These are phyloP conservation scores for Agrocybe chaxingu DNA, from an alignment of 768 basidiomycete genomes.

Conservation along the genomic window DNA sequence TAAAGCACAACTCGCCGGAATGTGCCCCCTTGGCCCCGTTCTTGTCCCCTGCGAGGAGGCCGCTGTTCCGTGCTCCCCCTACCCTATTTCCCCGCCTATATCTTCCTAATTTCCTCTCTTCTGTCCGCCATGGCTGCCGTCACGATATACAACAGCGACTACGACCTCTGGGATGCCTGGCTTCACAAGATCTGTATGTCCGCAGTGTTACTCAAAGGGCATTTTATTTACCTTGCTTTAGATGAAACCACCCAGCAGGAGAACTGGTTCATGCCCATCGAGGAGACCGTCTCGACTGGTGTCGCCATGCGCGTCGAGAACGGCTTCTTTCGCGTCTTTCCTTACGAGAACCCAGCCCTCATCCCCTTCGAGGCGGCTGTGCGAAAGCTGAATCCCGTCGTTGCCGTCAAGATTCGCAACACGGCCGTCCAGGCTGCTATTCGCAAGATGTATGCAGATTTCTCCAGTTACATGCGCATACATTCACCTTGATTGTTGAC, in stretches of 20 bases:
- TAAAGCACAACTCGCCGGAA: slow-evolving; percentile 15
- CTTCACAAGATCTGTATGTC: slow-evolving; percentile 69
- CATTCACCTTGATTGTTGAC: slow-evolving; percentile 3
- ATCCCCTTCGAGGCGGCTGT: slow-evolving; percentile 80
- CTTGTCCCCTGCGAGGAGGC: slow-evolving; percentile 19
- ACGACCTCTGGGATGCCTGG: slow-evolving; percentile 76
- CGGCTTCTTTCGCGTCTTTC: slow-evolving; percentile 76
- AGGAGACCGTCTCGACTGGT: slow-evolving; percentile 68
- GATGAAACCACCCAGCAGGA: slow-evolving; percentile 61
- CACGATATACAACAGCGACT: slow-evolving; percentile 58
- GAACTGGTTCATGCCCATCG: slow-evolving; percentile 80
- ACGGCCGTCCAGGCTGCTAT: slow-evolving; percentile 78
- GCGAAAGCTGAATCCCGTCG: slow-evolving; percentile 73
- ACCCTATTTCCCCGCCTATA: slow-evolving; percentile 12
- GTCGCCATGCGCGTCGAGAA: slow-evolving; percentile 67
- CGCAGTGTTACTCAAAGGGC: background rate
- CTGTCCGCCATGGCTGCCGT: slow-evolving; percentile 26
- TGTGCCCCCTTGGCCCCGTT: slow-evolving; percentile 19
- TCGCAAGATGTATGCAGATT: slow-evolving; percentile 51
- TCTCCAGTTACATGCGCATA: slow-evolving; percentile 1
- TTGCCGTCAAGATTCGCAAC: slow-evolving; percentile 75
- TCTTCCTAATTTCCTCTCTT: slow-evolving; percentile 2
- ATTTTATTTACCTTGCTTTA: slow-evolving; percentile 16
- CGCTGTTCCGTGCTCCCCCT: slow-evolving; percentile 12
- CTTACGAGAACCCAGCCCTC: slow-evolving; percentile 74